phyloP scores from a whole-genome alignment of 2,329 filamentous ascomycete genomes.

The Apiospora pterosperma region DNA sequence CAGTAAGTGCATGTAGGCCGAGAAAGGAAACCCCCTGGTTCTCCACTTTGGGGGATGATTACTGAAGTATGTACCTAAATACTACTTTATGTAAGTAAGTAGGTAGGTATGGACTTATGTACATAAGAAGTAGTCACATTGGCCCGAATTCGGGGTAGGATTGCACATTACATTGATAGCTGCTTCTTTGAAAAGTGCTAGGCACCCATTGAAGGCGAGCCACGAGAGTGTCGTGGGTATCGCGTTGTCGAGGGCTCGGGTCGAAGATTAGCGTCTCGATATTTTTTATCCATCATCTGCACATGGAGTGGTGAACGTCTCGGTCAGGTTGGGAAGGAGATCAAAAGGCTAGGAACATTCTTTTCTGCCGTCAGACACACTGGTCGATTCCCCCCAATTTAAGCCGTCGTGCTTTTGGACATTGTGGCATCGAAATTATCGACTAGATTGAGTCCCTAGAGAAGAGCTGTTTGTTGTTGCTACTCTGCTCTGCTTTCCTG shows the following conservation, averaged over 20 bases:
- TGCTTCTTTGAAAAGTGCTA: slow-evolving; percentile 39
- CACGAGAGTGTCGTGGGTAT: slow-evolving; percentile 82
- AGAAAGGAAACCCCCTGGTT: background rate
- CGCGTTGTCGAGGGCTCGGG: slow-evolving; percentile 73
- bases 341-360: slow-evolving; percentile 48
- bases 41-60: background rate
- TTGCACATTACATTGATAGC: background rate
- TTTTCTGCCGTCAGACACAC: slow-evolving; percentile 88
- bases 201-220: slow-evolving; percentile 87
- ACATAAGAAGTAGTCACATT: too few relatives aligned
- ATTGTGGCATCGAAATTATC: slow-evolving; percentile 73
- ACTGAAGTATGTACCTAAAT: too few relatives aligned
- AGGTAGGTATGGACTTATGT: too few relatives aligned
- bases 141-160: background rate
- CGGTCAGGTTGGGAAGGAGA: background rate
- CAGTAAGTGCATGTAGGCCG: background rate
- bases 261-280: slow-evolving; percentile 68
- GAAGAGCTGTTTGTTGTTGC: slow-evolving; percentile 38
- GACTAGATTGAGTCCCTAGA: slow-evolving; percentile 70
- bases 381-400: slow-evolving; percentile 98
- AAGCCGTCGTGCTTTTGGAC: slow-evolving; percentile 88
- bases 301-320: background rate
- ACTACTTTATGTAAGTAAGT: too few relatives aligned
- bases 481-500: background rate
- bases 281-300: slow-evolving; percentile 91